A percentile compares a stretch with the other conserved stretches of the same genome.
These are phyloP conservation scores for Pestalotiopsis sp. DNA, from an alignment of 2,329 filamentous ascomycete genomes.

Conservation along the genomic window DNA sequence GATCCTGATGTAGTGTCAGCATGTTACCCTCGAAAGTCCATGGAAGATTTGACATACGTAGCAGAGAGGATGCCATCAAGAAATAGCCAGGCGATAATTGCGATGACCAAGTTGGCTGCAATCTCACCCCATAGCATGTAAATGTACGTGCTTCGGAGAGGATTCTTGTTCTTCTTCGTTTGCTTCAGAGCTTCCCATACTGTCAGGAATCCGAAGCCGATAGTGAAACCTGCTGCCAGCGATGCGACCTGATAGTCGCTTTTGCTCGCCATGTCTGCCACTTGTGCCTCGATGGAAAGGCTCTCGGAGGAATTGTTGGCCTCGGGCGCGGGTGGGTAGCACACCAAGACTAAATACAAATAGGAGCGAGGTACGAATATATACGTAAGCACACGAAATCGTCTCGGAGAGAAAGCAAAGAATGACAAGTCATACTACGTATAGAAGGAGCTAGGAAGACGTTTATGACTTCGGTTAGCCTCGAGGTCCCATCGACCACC, in stretches of 20 bases:
- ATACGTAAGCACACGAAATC: not conserved
- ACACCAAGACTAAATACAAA: not conserved
- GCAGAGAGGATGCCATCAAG: conserved; percentile 36
- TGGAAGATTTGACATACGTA: conserved; percentile 23
- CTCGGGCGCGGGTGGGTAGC: no score
- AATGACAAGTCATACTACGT: not conserved
- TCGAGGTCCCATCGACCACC: not conserved
- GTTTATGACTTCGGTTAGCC: not conserved
- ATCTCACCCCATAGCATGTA: conserved; percentile 45
- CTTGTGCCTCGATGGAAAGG: not conserved
- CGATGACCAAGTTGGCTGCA: conserved; percentile 38
- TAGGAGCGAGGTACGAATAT: not conserved
- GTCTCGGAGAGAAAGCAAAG: not conserved
- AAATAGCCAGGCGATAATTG: conserved; percentile 41
- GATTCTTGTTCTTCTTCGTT: conserved; percentile 18
- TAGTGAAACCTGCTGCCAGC: conserved; percentile 18
- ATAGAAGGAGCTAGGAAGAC: not conserved
- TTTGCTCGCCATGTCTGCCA: not conserved
- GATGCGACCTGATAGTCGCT: conserved; percentile 18
- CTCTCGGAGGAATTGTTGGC: not conserved
- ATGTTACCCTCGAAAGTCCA: conserved; percentile 23
- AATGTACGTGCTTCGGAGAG: conserved; percentile 19
- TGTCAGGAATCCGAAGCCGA: conserved; percentile 20
- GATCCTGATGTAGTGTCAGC: conserved; percentile 26
- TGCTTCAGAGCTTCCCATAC: conserved; percentile 21